phyloP scores from a whole-genome alignment of 169 alveolate genomes.

The Plasmodium billcollinsi region DNA sequence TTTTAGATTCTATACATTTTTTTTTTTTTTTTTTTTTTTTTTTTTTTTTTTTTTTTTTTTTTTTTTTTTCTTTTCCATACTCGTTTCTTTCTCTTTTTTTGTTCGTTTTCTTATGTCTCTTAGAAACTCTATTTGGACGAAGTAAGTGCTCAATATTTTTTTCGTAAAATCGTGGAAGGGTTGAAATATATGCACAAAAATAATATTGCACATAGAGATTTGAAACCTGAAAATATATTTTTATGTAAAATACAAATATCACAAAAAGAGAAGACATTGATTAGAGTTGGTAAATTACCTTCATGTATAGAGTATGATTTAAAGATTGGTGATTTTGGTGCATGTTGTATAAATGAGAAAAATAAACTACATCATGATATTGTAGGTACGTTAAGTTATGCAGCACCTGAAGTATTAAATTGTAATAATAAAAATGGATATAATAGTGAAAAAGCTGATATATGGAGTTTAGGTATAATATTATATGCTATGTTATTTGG shows the following conservation, averaged over 20 bases:
- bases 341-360: slow-evolving; percentile 76
- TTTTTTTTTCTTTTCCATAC: background rate
- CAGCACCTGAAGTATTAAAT: slow-evolving; percentile 89
- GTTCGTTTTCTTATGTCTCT: background rate
- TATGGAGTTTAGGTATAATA: slow-evolving; percentile 98
- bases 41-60: slow-evolving; percentile 11
- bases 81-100: background rate
- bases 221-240: slow-evolving; percentile 95
- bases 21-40: background rate
- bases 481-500: slow-evolving; percentile 97
- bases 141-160: slow-evolving; percentile 83
- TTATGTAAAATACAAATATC: slow-evolving; percentile 83
- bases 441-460: slow-evolving; percentile 95
- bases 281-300: slow-evolving; percentile 83
- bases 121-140: slow-evolving; percentile 79
- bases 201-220: slow-evolving; percentile 92
- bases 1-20: background rate
- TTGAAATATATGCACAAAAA: slow-evolving; percentile 86
- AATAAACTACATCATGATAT: slow-evolving; percentile 79
- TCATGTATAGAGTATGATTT: slow-evolving; percentile 90
- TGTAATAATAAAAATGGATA: slow-evolving; percentile 87
- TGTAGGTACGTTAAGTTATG: slow-evolving; percentile 88
- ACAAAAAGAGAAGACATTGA: slow-evolving; percentile 61
- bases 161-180: slow-evolving; percentile 86
- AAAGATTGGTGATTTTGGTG: slow-evolving; percentile 97